These are phyloP conservation scores for Coniochaeta sp. DNA, from an alignment of 2,329 filamentous ascomycete species.

Conservation along the genomic window DNA sequence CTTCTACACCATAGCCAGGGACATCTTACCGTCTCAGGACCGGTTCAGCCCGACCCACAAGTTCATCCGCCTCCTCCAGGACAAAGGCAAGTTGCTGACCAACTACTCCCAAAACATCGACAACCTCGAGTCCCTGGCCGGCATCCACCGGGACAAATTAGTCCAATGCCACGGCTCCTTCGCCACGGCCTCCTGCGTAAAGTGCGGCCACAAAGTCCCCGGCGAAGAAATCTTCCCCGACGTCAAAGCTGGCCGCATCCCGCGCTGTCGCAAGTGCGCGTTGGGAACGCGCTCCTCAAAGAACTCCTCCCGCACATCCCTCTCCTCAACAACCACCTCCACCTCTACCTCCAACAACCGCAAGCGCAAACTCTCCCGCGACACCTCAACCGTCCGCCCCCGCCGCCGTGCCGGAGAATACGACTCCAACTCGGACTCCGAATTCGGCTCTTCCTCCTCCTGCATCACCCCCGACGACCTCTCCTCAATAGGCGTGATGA, in stretches of 20 bases:
- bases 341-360: background rate
- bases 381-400: too few relatives aligned
- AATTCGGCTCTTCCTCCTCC: slow-evolving; percentile 55
- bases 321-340: background rate
- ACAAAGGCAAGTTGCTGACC: slow-evolving; percentile 82
- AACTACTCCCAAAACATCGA: slow-evolving; percentile 99
- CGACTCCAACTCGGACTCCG: slow-evolving; percentile 36
- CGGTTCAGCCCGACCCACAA: slow-evolving; percentile 87
- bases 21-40: slow-evolving; percentile 76
- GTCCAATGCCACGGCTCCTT: slow-evolving; percentile 97
- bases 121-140: slow-evolving; percentile 84
- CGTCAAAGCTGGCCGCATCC: slow-evolving; percentile 68
- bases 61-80: slow-evolving; percentile 84
- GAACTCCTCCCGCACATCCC: slow-evolving; percentile 35
- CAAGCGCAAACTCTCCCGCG: too few relatives aligned
- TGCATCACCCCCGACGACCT: slow-evolving; percentile 29
- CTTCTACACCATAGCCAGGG: slow-evolving; percentile 87
- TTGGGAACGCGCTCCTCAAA: slow-evolving; percentile 41
- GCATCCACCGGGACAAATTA: slow-evolving; percentile 72
- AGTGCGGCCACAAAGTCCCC: slow-evolving; percentile 66
- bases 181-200: slow-evolving; percentile 81
- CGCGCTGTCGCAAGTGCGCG: slow-evolving; percentile 68
- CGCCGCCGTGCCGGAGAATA: slow-evolving; percentile 32
- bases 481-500: slow-evolving; percentile 74
- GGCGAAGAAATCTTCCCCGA: slow-evolving; percentile 76